Conservation (phyloP, 805 yeast genomes). For the Yamadazyma takamatsuzukensis region DNA sequence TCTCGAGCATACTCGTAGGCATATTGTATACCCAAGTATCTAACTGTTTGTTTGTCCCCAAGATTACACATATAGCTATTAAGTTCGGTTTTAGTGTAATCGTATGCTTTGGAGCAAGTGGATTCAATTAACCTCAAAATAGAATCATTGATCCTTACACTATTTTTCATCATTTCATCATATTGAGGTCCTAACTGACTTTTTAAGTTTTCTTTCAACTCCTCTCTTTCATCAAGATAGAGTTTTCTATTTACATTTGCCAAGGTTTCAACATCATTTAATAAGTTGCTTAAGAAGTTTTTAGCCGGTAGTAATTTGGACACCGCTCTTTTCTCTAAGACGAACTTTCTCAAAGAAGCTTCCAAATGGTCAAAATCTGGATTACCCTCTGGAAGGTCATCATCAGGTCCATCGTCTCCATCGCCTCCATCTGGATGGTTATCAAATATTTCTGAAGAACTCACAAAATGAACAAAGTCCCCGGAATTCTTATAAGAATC, state of each 20-base stretch:
- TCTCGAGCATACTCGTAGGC: constrained; percentile 65
- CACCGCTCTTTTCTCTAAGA: constrained; percentile 81
- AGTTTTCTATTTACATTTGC: constrained; percentile 61
- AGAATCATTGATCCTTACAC: constrained; percentile 51
- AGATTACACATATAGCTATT: constrained; percentile 47
- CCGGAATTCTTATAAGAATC: constrained; percentile 82
- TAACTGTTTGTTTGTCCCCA: constrained; percentile 49
- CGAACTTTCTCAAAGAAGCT: constrained; percentile 77
- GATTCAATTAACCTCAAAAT: constrained; percentile 64
- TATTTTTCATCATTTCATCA: constrained; percentile 48
- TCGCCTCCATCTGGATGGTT: constrained; percentile 34
- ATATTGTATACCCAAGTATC: constrained; percentile 60
- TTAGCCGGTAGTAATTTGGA: constrained; percentile 93
- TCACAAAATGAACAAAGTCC: constrained; percentile 93
- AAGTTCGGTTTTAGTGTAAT: constrained; percentile 54
- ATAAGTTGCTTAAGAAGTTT: constrained; percentile 70
- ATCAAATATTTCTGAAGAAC: constrained; percentile 51
- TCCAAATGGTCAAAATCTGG: constrained; percentile 78
- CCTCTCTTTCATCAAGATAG: constrained; percentile 46
- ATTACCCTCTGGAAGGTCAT: constrained; percentile 27
- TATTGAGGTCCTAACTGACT: constrained; percentile 60
- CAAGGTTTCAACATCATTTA: constrained; percentile 59
- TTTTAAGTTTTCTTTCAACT: constrained; percentile 36
- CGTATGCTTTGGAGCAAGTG: constrained; percentile 55
- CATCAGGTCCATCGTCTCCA: constrained; percentile 21